Conservation (phyloP, 495 filamentous ascomycete species). For the Glarea lozoyensis region DNA sequence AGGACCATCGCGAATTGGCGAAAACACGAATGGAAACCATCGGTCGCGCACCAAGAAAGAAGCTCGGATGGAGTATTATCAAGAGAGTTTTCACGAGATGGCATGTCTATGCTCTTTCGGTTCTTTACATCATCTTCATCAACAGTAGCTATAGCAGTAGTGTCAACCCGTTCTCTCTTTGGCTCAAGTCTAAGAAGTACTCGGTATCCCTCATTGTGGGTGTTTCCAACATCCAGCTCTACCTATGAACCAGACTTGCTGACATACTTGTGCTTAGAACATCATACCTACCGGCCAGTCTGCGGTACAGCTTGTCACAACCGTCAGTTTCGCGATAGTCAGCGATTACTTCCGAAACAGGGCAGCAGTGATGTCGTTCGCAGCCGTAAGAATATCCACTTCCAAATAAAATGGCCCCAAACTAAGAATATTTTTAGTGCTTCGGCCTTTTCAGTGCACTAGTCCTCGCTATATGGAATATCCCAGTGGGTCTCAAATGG, state of each 20-base stretch:
- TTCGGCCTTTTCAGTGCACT: conserved; percentile 24
- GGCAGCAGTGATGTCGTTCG: conserved; percentile 35
- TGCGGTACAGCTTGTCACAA: conserved; percentile 22
- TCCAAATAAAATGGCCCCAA: background rate
- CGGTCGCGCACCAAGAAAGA: conserved; percentile 24
- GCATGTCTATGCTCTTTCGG: conserved; percentile 40
- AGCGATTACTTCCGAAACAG: conserved; percentile 38
- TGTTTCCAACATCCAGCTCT: background rate
- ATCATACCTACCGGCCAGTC: conserved; percentile 26
- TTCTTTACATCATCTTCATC: conserved; percentile 39
- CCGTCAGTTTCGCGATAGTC: conserved; percentile 28
- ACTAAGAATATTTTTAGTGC: conserved; percentile 6
- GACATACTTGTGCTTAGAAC: conserved; percentile 6
- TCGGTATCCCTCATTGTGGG: conserved; percentile 24
- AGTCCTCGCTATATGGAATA: conserved; percentile 41
- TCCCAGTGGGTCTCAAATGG: conserved; percentile 38
- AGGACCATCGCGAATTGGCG: conserved; percentile 16
- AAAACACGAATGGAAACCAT: conserved; percentile 37
- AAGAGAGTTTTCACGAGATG: conserved; percentile 32
- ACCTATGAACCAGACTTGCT: background rate
- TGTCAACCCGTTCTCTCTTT: conserved; percentile 35
- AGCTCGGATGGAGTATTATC: conserved; percentile 28
- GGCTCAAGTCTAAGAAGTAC: conserved; percentile 31
- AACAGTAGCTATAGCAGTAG: conserved; percentile 38
- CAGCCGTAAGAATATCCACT: conserved; percentile 19